A percentile compares a stretch with the other conserved stretches of the same genome.
Conservation (phyloP, 306 rosid genomes). For the Chamaecrista fasciculata region DNA sequence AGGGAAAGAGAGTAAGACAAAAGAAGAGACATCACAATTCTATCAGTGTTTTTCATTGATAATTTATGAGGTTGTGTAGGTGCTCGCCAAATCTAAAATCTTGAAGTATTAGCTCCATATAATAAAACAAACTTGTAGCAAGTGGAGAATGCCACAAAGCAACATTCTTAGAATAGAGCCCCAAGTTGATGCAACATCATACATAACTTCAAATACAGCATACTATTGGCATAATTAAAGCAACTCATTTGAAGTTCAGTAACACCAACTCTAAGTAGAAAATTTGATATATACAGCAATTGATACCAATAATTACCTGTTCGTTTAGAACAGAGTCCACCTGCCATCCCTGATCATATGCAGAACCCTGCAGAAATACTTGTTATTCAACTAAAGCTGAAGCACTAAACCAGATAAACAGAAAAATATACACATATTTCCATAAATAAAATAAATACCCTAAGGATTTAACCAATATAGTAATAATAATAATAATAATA, state of each 20-base stretch:
- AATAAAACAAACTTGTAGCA: background rate
- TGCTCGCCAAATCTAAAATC: background rate
- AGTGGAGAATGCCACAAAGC: background rate
- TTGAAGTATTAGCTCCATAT: background rate
- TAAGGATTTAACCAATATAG: too few species aligned
- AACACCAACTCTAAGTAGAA: background rate
- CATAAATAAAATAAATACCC: constrained; percentile 15
- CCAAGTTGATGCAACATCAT: background rate
- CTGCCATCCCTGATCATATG: constrained; percentile 90
- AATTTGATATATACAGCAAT: background rate
- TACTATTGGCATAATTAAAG: background rate
- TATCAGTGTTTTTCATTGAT: background rate
- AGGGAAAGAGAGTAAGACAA: background rate
- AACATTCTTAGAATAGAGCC: constrained; percentile 7
- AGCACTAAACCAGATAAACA: constrained; percentile 10
- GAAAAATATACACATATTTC: constrained; percentile 1
- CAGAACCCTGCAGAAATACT: constrained; percentile 60
- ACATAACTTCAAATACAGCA: background rate
- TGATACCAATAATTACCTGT: constrained; percentile 49
- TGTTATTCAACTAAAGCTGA: constrained; percentile 32
- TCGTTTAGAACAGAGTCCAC: constrained; percentile 69
- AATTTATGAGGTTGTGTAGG: background rate
- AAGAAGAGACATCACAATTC: background rate
- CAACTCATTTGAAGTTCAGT: background rate
- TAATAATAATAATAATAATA: too few species aligned